A percentile compares a stretch with the other conserved stretches of the same genome.
Conservation (phyloP, 179 eudicot genomes). For the Nepenthes alata region DNA sequence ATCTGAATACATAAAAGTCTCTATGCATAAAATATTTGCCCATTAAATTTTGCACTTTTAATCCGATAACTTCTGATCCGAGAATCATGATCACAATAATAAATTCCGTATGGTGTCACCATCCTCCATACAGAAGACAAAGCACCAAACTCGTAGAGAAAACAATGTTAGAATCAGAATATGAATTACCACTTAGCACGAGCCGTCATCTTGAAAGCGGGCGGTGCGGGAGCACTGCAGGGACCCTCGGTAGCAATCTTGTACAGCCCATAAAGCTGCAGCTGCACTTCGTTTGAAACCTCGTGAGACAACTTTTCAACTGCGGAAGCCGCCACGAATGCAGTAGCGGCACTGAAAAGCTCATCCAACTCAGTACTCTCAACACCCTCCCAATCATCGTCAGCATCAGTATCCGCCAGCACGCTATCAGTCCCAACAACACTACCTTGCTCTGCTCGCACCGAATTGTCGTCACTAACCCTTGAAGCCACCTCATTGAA, state of each 20-base stretch:
- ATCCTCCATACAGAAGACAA: too few relatives aligned
- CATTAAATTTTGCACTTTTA: too few relatives aligned
- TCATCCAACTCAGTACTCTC: slow-evolving; percentile 82
- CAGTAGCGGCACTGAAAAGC: slow-evolving; percentile 67
- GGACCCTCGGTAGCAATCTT: slow-evolving; percentile 96
- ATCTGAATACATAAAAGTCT: too few relatives aligned
- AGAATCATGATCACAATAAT: too few relatives aligned
- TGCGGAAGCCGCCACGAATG: slow-evolving; percentile 77
- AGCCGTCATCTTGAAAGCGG: slow-evolving; percentile 76
- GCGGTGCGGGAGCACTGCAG: slow-evolving; percentile 60
- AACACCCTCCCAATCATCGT: slow-evolving; percentile 94
- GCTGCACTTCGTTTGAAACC: slow-evolving; percentile 57
- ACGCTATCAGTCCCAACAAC: slow-evolving; percentile 12
- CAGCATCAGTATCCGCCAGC: slow-evolving; percentile 30
- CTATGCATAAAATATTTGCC: too few relatives aligned
- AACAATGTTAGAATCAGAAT: too few relatives aligned
- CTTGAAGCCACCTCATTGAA: slow-evolving; percentile 24
- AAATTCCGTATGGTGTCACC: too few relatives aligned
- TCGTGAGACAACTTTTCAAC: slow-evolving; percentile 43
- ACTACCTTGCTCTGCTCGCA: slow-evolving; percentile 17
- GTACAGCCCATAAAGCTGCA: slow-evolving; percentile 74
- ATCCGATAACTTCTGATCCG: too few relatives aligned
- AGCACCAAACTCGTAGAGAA: too few relatives aligned
- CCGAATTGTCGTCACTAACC: slow-evolving; percentile 25
- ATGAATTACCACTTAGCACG: slow-evolving; percentile 82